A percentile compares a stretch with the other conserved stretches of the same genome.
Evolutionary conservation across 2,329 filamentous ascomycete species (phyloP).

Genomic region (Venturia pyrina): DNA sequence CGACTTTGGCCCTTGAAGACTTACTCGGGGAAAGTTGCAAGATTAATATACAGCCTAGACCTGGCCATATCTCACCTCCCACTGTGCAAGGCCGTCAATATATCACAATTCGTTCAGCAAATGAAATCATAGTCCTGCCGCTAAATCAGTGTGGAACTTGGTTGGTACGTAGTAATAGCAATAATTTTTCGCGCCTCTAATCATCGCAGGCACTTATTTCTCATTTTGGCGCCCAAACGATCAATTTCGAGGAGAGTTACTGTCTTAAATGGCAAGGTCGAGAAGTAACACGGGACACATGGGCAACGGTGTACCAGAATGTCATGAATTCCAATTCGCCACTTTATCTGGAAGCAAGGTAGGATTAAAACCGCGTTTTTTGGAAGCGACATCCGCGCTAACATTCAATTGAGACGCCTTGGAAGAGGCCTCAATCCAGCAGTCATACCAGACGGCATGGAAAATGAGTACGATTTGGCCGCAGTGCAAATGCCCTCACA

Average conservation of each 20-base stretch:
- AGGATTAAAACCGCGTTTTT: not conserved
- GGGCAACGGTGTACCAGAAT: not conserved
- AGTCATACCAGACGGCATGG: not conserved
- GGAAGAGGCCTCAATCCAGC: not conserved
- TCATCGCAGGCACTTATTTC: not conserved
- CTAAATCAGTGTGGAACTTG: not conserved
- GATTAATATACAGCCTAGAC: not conserved
- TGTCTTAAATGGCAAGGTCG: not conserved
- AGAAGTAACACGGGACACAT: not conserved
- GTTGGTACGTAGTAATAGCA: not conserved
- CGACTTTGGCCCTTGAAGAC: not conserved
- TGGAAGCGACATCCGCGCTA: not conserved
- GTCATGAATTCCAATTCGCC: not conserved
- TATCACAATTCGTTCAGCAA: not conserved
- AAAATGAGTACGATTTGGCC: not conserved
- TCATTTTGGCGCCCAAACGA: not conserved
- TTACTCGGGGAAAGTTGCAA: not conserved
- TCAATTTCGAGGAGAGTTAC: not conserved
- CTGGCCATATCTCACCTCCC: not conserved
- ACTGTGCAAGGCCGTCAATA: conserved; percentile 1
- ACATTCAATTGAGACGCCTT: not conserved
- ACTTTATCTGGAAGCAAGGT: not conserved
- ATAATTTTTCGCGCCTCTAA: not conserved
- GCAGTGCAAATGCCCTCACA: not conserved
- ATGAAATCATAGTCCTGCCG: not conserved